These are phyloP conservation scores for Ceratobasidium sp. DNA, from an alignment of 1,284 basidiomycete genomes.

Conservation along the genomic window DNA sequence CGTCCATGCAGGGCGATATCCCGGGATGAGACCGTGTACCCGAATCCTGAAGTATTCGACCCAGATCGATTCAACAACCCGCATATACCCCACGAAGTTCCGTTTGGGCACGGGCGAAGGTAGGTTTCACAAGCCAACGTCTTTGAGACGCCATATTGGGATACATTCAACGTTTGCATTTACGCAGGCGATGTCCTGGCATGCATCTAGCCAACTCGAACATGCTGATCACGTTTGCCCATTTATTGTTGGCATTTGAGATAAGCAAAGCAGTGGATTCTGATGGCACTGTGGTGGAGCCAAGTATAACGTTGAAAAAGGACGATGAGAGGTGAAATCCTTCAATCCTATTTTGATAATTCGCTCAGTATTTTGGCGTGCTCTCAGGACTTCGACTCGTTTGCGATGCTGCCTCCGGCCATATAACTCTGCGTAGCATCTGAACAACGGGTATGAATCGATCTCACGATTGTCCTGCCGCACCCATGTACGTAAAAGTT, in stretches of 20 bases:
- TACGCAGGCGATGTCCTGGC: constrained; percentile 10
- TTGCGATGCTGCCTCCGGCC: not conserved
- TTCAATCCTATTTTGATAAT: not conserved
- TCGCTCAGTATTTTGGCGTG: not conserved
- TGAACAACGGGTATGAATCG: no score
- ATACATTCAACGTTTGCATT: no score
- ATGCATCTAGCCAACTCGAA: constrained; percentile 33
- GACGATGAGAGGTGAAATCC: not conserved
- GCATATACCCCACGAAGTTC: not conserved
- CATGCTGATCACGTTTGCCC: not conserved
- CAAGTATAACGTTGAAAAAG: not conserved
- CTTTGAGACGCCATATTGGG: not conserved
- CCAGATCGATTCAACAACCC: constrained; percentile 14
- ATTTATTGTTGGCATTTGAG: constrained; percentile 4
- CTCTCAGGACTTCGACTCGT: not conserved
- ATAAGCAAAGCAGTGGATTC: not conserved
- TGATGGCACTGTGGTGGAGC: not conserved
- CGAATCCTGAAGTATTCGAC: constrained; percentile 16
- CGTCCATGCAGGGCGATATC: not conserved
- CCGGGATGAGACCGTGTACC: not conserved
- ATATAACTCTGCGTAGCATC: not conserved
- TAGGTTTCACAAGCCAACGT: not conserved
- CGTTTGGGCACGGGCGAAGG: constrained; percentile 24
- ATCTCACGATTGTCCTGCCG: no score
- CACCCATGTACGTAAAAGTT: no score